These are phyloP conservation scores for Colletotrichum sp. DNA, from an alignment of 2,329 filamentous ascomycete genomes.

Conservation along the genomic window DNA sequence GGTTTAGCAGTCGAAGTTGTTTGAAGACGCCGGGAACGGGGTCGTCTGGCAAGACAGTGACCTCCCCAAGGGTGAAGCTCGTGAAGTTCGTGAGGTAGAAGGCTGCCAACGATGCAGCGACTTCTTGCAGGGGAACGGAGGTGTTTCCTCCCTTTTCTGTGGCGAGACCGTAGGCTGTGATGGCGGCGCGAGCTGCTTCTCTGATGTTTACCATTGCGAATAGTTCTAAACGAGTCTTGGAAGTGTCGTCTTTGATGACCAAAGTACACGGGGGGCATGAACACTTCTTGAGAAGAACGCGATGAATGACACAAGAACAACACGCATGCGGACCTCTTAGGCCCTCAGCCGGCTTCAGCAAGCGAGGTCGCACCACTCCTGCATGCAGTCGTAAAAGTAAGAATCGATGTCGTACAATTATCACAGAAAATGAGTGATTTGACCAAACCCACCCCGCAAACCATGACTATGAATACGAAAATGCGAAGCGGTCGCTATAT, in stretches of 20 bases:
- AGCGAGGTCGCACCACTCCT: neutral
- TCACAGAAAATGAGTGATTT: neutral
- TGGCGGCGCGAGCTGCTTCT: neutral
- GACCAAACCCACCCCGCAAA: neutral
- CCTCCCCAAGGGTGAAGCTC: neutral
- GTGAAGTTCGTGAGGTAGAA: slow-evolving; percentile 15
- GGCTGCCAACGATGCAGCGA: neutral
- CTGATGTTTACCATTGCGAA: slow-evolving; percentile 7
- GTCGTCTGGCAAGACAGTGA: neutral
- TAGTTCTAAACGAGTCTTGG: rapidly evolving
- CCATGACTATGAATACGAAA: neutral
- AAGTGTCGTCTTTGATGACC: rapidly evolving
- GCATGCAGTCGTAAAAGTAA: neutral
- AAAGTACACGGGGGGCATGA: rapidly evolving
- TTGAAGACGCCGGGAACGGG: neutral
- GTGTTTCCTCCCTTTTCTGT: neutral
- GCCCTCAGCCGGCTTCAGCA: rapidly evolving
- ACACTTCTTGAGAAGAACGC: rapidly evolving
- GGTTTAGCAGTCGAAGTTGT: neutral
- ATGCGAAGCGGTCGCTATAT: neutral
- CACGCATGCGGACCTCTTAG: neutral
- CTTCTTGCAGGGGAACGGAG: neutral
- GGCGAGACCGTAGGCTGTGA: slow-evolving; percentile 2
- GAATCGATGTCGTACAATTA: neutral
- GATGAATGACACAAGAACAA: neutral